These are phyloP conservation scores for Jasminum sambac DNA, from an alignment of 257 asterid genomes.

Conservation along the genomic window DNA sequence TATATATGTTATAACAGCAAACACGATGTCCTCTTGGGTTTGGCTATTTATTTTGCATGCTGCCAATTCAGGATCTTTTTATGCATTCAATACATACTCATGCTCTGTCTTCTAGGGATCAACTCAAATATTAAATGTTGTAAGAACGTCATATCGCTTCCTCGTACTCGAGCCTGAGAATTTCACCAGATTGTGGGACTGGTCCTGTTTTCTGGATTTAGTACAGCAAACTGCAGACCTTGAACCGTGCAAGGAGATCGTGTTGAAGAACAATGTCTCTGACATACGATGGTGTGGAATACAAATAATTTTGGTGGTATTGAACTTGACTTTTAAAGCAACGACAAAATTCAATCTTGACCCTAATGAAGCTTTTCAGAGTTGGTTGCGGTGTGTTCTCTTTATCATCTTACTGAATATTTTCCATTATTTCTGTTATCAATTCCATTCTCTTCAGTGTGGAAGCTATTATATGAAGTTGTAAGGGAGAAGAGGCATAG, in stretches of 20 bases:
- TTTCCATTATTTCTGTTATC: not conserved
- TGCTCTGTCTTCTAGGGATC: constrained; percentile 45
- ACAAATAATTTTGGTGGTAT: constrained; percentile 47
- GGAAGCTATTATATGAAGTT: constrained; percentile 7
- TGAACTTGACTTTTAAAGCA: constrained; percentile 56
- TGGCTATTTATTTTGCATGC: not conserved
- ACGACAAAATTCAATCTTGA: constrained; percentile 43
- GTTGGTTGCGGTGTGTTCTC: constrained; percentile 58
- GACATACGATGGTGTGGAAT: constrained; percentile 77
- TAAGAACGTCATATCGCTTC: constrained; percentile 65
- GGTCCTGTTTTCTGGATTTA: constrained; percentile 75
- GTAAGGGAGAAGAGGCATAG: constrained; percentile 5
- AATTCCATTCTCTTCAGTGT: not conserved
- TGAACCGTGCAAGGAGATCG: constrained; percentile 27
- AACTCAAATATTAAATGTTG: constrained; percentile 48
- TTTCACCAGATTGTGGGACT: constrained; percentile 74
- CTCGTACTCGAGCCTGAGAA: constrained; percentile 61
- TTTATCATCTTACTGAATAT: constrained; percentile 5
- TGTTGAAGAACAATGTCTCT: constrained; percentile 32
- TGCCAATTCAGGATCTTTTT: constrained; percentile 14
- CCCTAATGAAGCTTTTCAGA: constrained; percentile 50
- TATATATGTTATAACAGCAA: not conserved
- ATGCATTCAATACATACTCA: constrained; percentile 17
- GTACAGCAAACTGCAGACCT: constrained; percentile 37
- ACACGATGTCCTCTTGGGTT: not conserved